Conservation (phyloP, 345 rosid species). For the Rhizophora apiculata region DNA sequence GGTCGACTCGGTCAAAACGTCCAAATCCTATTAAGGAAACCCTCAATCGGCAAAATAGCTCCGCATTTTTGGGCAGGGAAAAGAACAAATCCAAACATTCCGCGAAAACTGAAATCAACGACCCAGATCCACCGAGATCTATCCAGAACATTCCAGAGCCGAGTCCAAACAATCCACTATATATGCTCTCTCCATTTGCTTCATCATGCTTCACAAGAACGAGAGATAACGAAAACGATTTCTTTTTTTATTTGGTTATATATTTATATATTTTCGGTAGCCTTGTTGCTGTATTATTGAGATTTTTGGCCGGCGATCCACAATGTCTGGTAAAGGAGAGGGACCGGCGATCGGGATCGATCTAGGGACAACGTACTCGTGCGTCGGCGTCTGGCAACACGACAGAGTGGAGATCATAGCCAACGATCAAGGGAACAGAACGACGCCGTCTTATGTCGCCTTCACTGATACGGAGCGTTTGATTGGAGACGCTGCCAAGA, state of each 20-base stretch:
- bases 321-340: slow-evolving; percentile 25
- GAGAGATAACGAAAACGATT: neutral
- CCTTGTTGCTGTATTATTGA: neutral
- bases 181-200: neutral
- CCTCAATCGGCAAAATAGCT: neutral
- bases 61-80: too few species aligned
- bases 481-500: slow-evolving; percentile 38
- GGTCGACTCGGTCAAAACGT: slow-evolving; percentile 2
- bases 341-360: slow-evolving; percentile 35
- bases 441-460: slow-evolving; percentile 35
- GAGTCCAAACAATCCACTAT: neutral
- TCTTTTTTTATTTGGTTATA: accelerated
- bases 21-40: neutral
- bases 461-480: slow-evolving; percentile 34
- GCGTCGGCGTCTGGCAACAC: slow-evolving; percentile 37
- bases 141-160: slow-evolving; percentile 31
- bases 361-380: slow-evolving; percentile 29
- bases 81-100: slow-evolving; percentile 10
- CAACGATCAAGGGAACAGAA: slow-evolving; percentile 34
- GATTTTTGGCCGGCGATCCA: too few species aligned
- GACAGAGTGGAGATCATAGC: slow-evolving; percentile 32
- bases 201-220: too few species aligned
- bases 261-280: too few species aligned
- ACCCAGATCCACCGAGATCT: neutral
- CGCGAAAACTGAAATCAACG: slow-evolving; percentile 13